A percentile compares a stretch with the other conserved stretches of the same genome.
These are phyloP conservation scores for Lathyrus tuberosus DNA, from an alignment of 306 rosid species.

Conservation along the genomic window DNA sequence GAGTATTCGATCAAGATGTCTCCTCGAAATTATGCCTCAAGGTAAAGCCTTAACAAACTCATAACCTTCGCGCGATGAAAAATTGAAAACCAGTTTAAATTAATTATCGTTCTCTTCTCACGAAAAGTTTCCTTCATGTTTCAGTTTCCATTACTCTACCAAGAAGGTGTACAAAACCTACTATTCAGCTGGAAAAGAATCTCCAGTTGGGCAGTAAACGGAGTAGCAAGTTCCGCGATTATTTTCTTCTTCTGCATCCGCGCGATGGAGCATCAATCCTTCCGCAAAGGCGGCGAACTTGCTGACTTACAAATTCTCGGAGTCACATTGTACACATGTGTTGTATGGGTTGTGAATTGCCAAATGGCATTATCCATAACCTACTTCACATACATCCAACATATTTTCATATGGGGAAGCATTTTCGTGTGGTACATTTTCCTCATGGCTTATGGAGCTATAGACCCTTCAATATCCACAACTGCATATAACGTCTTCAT, in stretches of 20 bases:
- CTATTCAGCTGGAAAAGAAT: constrained; percentile 88
- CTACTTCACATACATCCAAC: constrained; percentile 87
- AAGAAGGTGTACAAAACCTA: constrained; percentile 90
- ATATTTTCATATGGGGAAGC: constrained; percentile 95
- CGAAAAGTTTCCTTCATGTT: constrained; percentile 34
- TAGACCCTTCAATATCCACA: constrained; percentile 66
- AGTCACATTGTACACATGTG: constrained; percentile 81
- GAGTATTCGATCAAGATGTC: constrained; percentile 96
- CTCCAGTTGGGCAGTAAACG: constrained; percentile 75
- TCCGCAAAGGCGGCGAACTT: constrained; percentile 81
- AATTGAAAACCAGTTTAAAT: not conserved
- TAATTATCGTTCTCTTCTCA: constrained; percentile 12
- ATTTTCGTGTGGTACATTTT: constrained; percentile 75
- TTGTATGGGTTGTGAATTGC: constrained; percentile 93
- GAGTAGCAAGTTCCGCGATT: constrained; percentile 57
- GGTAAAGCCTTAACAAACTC: constrained; percentile 52
- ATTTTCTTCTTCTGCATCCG: constrained; percentile 77
- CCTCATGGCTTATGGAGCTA: constrained; percentile 88
- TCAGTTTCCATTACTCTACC: constrained; percentile 91
- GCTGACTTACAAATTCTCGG: constrained; percentile 71
- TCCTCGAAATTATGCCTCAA: constrained; percentile 73
- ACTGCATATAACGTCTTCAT: constrained; percentile 86
- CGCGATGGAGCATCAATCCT: constrained; percentile 71
- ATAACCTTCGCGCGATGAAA: not conserved
- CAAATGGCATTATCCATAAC: constrained; percentile 91